Base-by-base conservation (phyloP, 2,329 filamentous ascomycete genomes). In the Scorias spongiosa region DNA sequence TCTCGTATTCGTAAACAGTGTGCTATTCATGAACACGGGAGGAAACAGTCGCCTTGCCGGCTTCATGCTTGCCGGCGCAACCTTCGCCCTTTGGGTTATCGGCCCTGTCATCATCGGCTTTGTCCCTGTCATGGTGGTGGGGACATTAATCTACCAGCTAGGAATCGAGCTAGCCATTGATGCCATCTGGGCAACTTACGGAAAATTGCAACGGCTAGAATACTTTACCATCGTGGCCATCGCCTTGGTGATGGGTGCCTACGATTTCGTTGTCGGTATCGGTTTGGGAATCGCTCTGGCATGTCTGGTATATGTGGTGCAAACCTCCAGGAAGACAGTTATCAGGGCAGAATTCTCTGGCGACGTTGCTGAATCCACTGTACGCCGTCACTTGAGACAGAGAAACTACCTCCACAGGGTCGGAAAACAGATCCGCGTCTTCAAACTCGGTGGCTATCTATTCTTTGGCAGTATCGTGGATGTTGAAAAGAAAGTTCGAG, bases 381-480 rank as follows among this genome's bases (percentile, higher is more conserved):
- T 98, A 26, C 76, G 91, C 43, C 79, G 91, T 43, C 93, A 94
- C 52, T 84, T 85, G 1, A 80, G 87, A 2, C 91, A 98, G 54
- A 81, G 88, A 47, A 78, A 83, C 46, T 98, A 91, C 57, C 69
- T 98, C 3, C 80, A 80, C 48, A 75, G 89, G 51, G 88, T 91
- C 12, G 88, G 89, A 2, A 75, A 77, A 29, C 91, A 98, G 59
- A 91, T 93, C 29, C 82, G 84, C 46, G 80, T 96, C 41, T 82
- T 93, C 56, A 96, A 96, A 62, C 73, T 98, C 12, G 81, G 84
- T 0, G 89, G 91, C 0, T 96, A 89, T 57, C 75, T 98, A n/a
- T 98, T 98, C 69, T 98, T 98, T 53, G 91, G 91, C 12, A 96
- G 88, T 2, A 94, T 98, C 51, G 89, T 95, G 43, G 86, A 85